Evolutionary conservation across 1,284 basidiomycete genomes (phyloP), one percentile per base, ranked within the genome.

Genomic region (Pseudozyma flocculosa): DNA sequence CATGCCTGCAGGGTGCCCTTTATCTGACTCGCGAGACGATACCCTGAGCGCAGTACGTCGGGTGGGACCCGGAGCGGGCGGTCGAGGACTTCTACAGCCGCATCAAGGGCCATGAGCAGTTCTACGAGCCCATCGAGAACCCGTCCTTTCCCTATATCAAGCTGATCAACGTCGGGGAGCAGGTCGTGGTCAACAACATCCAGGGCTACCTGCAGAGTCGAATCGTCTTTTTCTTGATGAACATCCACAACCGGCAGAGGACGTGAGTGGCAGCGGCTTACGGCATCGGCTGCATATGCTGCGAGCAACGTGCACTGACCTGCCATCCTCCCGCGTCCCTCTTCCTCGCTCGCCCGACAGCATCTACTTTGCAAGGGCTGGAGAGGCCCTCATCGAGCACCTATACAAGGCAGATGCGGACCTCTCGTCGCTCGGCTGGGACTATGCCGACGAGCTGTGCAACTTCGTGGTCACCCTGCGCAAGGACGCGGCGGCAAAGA

Each of bases 371-470:
- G 78, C 73, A 10, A 61, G 77, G 7, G 71, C 75, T 1, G 75
- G 75, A 21, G 74, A 78, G 48, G 74, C 75, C 26, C 84, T 96
- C 52, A 93, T 97, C 63, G 95, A 99, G 77, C 95, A 98, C 78
- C 95, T 93, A 4, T 98, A 94, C 83, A 96, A 95, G 80, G 93
- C 94, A 26, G 94, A 98, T 76, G 92, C 94, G 0, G 95, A 97
- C 75, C 84, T 99, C 9, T 95, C 92, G 1, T 88, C 90, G 2
- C 87, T 88, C 0, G 94, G 94, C 5, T 92, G 90, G 89, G 91
- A 95, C 58, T 99, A 98, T 68, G 87, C 93, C 0, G 88, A 92
- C 70, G 84, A 77, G 40, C 62, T 81, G 29, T 64, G 69, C 58
- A 76, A 65, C 44, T 78, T 68, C 45, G 60, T 62, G 68, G 73